Percentiles rank a stretch among this genome's conserved stretches.
These are phyloP conservation scores for Globisporangium cystogenes DNA, from an alignment of 352 stramenopile genomes.

Conservation along the genomic window DNA sequence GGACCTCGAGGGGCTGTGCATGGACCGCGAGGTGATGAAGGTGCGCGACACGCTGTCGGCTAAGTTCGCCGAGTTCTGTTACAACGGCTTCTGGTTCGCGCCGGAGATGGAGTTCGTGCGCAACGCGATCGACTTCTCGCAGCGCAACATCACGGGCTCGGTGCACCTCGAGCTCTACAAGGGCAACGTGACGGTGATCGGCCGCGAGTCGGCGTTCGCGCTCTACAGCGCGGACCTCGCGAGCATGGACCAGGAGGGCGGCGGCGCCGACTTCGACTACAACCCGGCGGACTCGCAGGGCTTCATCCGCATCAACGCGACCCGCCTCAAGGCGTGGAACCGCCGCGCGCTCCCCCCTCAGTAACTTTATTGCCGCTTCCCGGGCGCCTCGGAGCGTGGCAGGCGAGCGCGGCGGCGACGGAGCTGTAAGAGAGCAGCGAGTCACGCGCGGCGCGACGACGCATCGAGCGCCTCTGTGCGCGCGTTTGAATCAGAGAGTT, in stretches of 20 bases:
- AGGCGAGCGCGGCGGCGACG: not conserved
- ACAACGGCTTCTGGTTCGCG: constrained; percentile 99
- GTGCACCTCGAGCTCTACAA: constrained; percentile 98
- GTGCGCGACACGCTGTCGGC: constrained; percentile 88
- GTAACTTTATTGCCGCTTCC: constrained; percentile 20
- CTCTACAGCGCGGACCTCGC: constrained; percentile 98
- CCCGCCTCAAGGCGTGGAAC: constrained; percentile 94
- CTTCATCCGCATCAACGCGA: constrained; percentile 99
- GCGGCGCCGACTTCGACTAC: constrained; percentile 95
- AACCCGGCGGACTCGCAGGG: constrained; percentile 96
- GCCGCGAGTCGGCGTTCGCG: constrained; percentile 89
- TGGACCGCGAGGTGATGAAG: constrained; percentile 97
- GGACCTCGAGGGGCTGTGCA: constrained; percentile 93
- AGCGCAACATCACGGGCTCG: constrained; percentile 93
- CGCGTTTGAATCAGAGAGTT: no score
- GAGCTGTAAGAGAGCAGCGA: not conserved
- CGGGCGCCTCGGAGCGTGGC: not conserved
- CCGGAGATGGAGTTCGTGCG: constrained; percentile 98
- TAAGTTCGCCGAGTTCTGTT: constrained; percentile 97
- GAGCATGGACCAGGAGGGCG: constrained; percentile 98
- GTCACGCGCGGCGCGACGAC: no score
- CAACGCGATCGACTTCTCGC: constrained; percentile 92
- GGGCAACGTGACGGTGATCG: constrained; percentile 95
- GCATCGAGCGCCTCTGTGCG: no score
- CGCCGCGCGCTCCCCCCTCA: constrained; percentile 42